phyloP scores from a whole-genome alignment of 2,329 filamentous ascomycete species.

The Alternaria sp. region DNA sequence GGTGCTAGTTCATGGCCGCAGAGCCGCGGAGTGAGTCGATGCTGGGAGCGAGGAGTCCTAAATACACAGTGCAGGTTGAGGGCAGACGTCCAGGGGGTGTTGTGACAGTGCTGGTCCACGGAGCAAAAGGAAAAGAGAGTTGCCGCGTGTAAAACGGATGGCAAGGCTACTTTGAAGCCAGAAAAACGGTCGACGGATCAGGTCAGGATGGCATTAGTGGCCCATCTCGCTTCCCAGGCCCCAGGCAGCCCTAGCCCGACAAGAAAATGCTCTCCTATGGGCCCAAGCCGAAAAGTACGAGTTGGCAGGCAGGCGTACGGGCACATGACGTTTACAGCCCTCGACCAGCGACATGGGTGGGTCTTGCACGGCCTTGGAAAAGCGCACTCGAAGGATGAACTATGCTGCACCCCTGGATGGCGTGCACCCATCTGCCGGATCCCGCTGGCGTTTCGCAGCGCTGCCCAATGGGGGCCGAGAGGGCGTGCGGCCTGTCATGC shows the following conservation, averaged over 20 bases:
- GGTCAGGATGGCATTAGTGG: constrained; percentile 37
- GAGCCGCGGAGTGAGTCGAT: constrained; percentile 21
- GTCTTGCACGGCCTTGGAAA: constrained; percentile 36
- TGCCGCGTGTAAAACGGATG: constrained; percentile 14
- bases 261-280: constrained; percentile 32
- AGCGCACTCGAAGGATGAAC: constrained; percentile 25
- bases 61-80: not conserved
- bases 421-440: constrained; percentile 25
- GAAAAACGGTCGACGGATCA: constrained; percentile 32
- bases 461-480: constrained; percentile 23
- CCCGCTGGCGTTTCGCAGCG: constrained; percentile 27
- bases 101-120: not conserved
- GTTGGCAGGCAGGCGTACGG: constrained; percentile 18
- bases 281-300: constrained; percentile 20
- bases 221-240: constrained; percentile 25
- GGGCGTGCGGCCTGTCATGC: constrained; percentile 6
- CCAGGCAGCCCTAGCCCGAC: constrained; percentile 14
- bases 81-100: not conserved
- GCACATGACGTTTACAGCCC: constrained; percentile 47
- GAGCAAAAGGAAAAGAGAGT: constrained; percentile 10
- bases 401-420: constrained; percentile 27
- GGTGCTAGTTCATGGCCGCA: constrained; percentile 30
- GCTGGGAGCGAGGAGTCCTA: not conserved
- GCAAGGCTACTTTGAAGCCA: constrained; percentile 26
- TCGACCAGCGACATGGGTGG: constrained; percentile 27